Conservation (phyloP, 2,329 filamentous ascomycete species). For the Sporothrix schenckii region DNA sequence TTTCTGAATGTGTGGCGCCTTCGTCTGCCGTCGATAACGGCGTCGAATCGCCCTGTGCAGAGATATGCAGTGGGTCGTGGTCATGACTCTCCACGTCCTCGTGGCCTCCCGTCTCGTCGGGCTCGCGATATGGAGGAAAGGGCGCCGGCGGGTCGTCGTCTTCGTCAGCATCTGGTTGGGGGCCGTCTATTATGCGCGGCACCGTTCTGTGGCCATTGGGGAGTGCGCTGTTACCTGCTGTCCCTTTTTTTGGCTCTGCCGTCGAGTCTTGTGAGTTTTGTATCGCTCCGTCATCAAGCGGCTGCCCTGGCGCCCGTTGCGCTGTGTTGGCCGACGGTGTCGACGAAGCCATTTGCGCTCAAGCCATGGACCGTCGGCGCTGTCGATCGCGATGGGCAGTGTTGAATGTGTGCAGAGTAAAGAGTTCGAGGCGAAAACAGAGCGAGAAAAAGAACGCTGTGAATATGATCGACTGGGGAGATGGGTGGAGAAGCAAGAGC, state of each 20-base stretch:
- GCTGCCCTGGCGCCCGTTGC: not conserved
- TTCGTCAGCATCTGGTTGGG: not conserved
- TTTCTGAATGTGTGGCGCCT: not conserved
- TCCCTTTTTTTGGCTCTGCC: not conserved
- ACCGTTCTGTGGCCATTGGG: conserved; percentile 12
- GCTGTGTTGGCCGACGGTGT: conserved; percentile 11
- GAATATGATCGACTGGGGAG: not conserved
- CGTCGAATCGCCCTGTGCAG: not conserved
- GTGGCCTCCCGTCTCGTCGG: not conserved
- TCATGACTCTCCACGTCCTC: not conserved
- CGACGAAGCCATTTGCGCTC: conserved; percentile 27
- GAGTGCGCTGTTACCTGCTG: not conserved
- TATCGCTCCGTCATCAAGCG: not conserved
- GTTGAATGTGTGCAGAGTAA: not conserved
- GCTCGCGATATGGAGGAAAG: conserved; percentile 31
- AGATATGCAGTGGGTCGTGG: not conserved
- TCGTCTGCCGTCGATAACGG: not conserved
- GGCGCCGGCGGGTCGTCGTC: conserved; percentile 26
- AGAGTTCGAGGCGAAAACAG: not conserved
- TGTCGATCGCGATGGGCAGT: not conserved
- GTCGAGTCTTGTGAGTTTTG: not conserved
- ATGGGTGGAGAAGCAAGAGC: not conserved
- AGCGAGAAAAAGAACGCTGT: not conserved
- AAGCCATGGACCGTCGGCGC: conserved; percentile 18
- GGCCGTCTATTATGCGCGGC: not conserved